A percentile compares a stretch with the other conserved stretches of the same genome.
Evolutionary conservation across 768 basidiomycete species (phyloP).

Genomic region (Pisolithus sp.): DNA sequence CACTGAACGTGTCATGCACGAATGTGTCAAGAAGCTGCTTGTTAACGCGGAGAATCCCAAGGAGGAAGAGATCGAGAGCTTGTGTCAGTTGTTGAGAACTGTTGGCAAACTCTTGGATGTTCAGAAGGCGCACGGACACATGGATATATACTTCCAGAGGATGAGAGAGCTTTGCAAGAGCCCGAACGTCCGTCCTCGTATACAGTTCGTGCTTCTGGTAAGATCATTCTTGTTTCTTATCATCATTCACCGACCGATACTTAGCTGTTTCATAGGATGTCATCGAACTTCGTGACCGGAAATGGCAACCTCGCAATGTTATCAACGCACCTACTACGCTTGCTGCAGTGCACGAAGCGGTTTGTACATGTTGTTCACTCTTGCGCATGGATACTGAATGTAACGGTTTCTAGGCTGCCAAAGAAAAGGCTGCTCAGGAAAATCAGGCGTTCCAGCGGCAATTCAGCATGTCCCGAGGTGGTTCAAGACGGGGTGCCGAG

Average conservation of each 20-base stretch:
- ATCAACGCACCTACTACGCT: constrained; percentile 81
- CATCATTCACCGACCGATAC: neutral
- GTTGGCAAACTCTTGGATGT: constrained; percentile 82
- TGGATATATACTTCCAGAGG: constrained; percentile 90
- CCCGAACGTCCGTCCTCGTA: constrained; percentile 71
- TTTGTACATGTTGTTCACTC: constrained; percentile 34
- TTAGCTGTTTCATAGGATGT: constrained; percentile 57
- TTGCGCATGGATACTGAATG: constrained; percentile 24
- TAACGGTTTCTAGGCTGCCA: constrained; percentile 54
- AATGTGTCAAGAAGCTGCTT: constrained; percentile 93
- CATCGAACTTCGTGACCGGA: constrained; percentile 77
- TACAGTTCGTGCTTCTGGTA: constrained; percentile 95
- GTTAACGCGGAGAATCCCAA: constrained; percentile 92
- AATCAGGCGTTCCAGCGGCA: constrained; percentile 40
- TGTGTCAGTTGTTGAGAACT: constrained; percentile 88
- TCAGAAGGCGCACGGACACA: constrained; percentile 71
- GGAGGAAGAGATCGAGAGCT: constrained; percentile 95
- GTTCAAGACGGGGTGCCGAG: constrained; percentile 84
- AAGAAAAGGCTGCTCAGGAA: constrained; percentile 69
- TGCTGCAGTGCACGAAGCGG: constrained; percentile 81
- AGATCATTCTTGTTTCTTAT: constrained; percentile 16
- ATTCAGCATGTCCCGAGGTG: constrained; percentile 80
- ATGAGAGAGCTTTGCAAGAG: constrained; percentile 81
- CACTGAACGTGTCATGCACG: constrained; percentile 96
- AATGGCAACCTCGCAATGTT: constrained; percentile 70